A percentile compares a stretch with the other conserved stretches of the same genome.
These are phyloP conservation scores for Ogataea minuta DNA, from an alignment of 805 yeast genomes.

Conservation along the genomic window DNA sequence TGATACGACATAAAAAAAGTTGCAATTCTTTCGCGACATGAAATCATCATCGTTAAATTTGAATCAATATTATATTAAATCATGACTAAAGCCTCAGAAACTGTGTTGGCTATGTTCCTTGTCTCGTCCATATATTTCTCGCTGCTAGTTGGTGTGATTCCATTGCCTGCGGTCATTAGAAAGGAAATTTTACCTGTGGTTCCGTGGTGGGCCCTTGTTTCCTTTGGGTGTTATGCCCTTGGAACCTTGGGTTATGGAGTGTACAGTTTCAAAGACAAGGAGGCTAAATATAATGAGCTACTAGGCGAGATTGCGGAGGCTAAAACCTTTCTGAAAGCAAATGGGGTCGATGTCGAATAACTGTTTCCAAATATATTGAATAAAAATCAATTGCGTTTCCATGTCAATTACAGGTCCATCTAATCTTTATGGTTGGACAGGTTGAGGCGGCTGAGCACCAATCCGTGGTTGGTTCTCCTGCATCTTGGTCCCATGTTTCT, in stretches of 20 bases:
- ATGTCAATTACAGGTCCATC: too few relatives aligned
- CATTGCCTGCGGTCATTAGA: slow-evolving; percentile 47
- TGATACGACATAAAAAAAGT: slow-evolving; percentile 2
- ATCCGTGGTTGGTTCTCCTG: neutral
- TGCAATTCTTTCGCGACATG: neutral
- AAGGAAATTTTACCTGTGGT: slow-evolving; percentile 59
- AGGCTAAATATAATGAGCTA: slow-evolving; percentile 62
- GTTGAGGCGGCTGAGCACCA: neutral
- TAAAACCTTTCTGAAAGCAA: slow-evolving; percentile 50
- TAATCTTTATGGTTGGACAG: neutral
- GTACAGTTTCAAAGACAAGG: slow-evolving; percentile 66
- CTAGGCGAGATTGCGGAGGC: slow-evolving; percentile 61
- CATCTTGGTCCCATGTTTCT: slow-evolving; percentile 21
- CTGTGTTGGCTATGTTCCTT: slow-evolving; percentile 45
- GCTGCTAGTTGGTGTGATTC: slow-evolving; percentile 50
- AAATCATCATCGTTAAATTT: neutral
- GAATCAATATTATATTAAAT: slow-evolving; percentile 1
- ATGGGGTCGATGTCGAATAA: slow-evolving; percentile 50
- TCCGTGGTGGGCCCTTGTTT: slow-evolving; percentile 68
- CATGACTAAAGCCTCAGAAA: slow-evolving; percentile 71
- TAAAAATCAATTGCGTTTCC: too few relatives aligned
- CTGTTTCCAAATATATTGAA: neutral
- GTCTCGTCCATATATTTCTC: slow-evolving; percentile 54
- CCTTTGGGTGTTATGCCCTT: slow-evolving; percentile 68
- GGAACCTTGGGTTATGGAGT: slow-evolving; percentile 70